Conservation (phyloP, 1,139 yeast genomes). For the Sugiyamaella pinicola region DNA sequence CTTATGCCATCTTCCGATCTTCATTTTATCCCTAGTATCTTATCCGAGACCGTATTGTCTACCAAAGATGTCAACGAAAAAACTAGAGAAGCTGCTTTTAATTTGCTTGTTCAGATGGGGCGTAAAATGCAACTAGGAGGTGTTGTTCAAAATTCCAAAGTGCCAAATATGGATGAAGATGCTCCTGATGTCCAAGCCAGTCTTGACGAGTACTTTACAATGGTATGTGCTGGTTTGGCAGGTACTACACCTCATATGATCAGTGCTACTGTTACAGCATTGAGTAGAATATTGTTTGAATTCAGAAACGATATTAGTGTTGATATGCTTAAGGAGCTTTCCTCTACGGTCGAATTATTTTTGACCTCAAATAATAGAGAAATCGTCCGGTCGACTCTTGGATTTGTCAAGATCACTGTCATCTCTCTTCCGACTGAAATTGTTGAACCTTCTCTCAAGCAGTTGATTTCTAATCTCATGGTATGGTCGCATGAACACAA, state of each 20-base stretch:
- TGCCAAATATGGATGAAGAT: constrained; percentile 65
- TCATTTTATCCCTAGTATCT: constrained; percentile 74
- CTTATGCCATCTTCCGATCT: constrained; percentile 64
- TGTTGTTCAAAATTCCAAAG: constrained; percentile 60
- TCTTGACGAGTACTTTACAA: constrained; percentile 81
- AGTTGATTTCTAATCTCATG: constrained; percentile 69
- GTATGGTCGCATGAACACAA: constrained; percentile 96
- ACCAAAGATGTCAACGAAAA: constrained; percentile 95
- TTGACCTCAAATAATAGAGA: constrained; percentile 90
- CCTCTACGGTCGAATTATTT: constrained; percentile 87
- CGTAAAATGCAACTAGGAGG: constrained; percentile 72
- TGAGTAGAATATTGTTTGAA: constrained; percentile 84
- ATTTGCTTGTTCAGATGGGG: constrained; percentile 79
- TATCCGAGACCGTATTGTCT: constrained; percentile 85
- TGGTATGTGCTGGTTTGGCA: constrained; percentile 95
- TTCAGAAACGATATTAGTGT: constrained; percentile 65
- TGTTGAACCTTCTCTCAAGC: constrained; percentile 66
- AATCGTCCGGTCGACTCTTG: constrained; percentile 90
- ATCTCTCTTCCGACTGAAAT: constrained; percentile 80
- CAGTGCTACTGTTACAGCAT: constrained; percentile 90
- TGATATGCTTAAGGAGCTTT: constrained; percentile 66
- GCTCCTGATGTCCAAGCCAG: constrained; percentile 68
- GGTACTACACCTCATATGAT: constrained; percentile 95
- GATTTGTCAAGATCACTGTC: constrained; percentile 90
- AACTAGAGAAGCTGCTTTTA: constrained; percentile 81